Percentiles rank a stretch among this genome's conserved stretches.
These are phyloP conservation scores for Mortierella antarctica DNA, from an alignment of 192 early-diverging fungal genomes.

Conservation along the genomic window DNA sequence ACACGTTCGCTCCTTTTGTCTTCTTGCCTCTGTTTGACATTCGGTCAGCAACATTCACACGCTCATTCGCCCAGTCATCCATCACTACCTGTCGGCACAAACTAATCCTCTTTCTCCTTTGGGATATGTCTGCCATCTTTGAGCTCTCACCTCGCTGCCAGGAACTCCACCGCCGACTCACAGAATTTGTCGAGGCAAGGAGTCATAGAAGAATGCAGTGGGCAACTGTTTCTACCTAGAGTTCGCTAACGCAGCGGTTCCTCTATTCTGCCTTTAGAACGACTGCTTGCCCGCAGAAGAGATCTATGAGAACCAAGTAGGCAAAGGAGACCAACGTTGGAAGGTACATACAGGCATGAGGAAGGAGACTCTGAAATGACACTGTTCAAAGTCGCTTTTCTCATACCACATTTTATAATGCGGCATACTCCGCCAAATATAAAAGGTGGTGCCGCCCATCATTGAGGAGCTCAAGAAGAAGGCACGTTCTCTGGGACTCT, in stretches of 20 bases:
- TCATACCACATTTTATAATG: neutral
- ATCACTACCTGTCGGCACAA: neutral
- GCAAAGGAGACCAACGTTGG: slow-evolving; percentile 81
- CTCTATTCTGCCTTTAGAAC: slow-evolving; percentile 55
- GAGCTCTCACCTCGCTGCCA: slow-evolving; percentile 31
- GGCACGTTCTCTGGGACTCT: slow-evolving; percentile 88
- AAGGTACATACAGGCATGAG: slow-evolving; percentile 58
- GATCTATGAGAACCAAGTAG: slow-evolving; percentile 76
- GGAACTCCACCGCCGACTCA: slow-evolving; percentile 14
- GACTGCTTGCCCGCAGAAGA: slow-evolving; percentile 95
- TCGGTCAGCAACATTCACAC: too few relatives aligned
- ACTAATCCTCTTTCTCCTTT: neutral
- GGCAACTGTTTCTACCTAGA: too few relatives aligned
- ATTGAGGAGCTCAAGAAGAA: slow-evolving; percentile 91
- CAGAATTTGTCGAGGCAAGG: slow-evolving; percentile 26
- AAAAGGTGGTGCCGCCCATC: slow-evolving; percentile 79
- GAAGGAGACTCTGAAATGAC: neutral
- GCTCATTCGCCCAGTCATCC: neutral
- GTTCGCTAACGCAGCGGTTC: neutral
- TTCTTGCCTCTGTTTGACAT: too few relatives aligned
- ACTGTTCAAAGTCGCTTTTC: neutral
- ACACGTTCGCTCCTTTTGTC: too few relatives aligned
- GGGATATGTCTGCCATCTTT: slow-evolving; percentile 19
- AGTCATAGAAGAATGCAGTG: too few relatives aligned
- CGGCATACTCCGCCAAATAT: neutral